These are phyloP conservation scores for Phytopythium ostracodes DNA, from an alignment of 352 stramenopile species.

Conservation along the genomic window DNA sequence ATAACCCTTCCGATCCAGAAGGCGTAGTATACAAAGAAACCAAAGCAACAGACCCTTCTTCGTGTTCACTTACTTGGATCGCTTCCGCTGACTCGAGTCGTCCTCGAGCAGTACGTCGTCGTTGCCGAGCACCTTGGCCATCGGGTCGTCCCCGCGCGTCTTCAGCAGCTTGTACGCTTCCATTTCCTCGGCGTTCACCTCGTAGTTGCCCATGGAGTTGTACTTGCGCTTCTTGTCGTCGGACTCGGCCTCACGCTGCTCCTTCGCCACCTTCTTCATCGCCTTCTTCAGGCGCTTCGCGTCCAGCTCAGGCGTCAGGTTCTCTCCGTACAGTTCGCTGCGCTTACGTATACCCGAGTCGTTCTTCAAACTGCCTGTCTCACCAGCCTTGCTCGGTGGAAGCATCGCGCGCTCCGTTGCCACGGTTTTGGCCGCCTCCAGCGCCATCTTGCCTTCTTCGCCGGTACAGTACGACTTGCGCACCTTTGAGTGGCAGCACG, in stretches of 20 bases:
- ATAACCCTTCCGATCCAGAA: not conserved
- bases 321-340: slow-evolving; percentile 90
- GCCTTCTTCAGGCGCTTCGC: slow-evolving; percentile 85
- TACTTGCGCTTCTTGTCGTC: slow-evolving; percentile 93
- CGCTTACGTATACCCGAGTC: slow-evolving; percentile 41
- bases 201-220: slow-evolving; percentile 88
- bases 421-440: slow-evolving; percentile 76
- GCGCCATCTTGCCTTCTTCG: slow-evolving; percentile 86
- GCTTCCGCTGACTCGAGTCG: slow-evolving; percentile 19
- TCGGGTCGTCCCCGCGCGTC: slow-evolving; percentile 87
- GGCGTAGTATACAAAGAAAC: slow-evolving; percentile 4
- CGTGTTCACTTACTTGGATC: slow-evolving; percentile 7
- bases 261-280: slow-evolving; percentile 69
- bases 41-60: not conserved
- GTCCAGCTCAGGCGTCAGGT: slow-evolving; percentile 65
- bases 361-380: slow-evolving; percentile 2
- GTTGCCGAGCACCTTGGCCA: slow-evolving; percentile 88
- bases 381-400: slow-evolving; percentile 12
- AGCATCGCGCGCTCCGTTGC: slow-evolving; percentile 53
- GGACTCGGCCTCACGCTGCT: slow-evolving; percentile 43
- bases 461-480: slow-evolving; percentile 96
- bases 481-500: slow-evolving; percentile 94
- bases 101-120: slow-evolving; percentile 48
- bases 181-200: slow-evolving; percentile 95
- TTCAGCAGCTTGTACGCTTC: slow-evolving; percentile 94